Base-by-base conservation (phyloP, 225 moss, liverwort and hornwort genomes). In the Physcomitrellopsis africana region DNA sequence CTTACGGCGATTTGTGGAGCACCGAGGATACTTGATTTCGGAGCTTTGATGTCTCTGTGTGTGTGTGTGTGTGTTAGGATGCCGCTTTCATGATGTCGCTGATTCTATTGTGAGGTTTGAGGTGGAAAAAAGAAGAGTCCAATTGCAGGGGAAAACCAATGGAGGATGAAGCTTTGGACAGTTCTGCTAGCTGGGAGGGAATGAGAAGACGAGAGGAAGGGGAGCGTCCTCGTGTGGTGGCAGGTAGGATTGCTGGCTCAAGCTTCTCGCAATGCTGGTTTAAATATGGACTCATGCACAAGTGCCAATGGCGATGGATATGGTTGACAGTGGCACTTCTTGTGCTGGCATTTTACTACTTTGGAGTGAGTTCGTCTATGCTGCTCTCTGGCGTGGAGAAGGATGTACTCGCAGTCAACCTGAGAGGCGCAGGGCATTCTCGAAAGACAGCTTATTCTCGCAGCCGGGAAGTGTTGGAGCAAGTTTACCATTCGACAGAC, bases 401-500 rank as follows among this genome's bases (percentile, higher is more conserved):
- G 17, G 60, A 65, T 45, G 61, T 67, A 56, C 61, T 79, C 1
- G 6, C 73, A 19, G 29, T 27, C 6, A 16, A 63, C 9, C 46
- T 51, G 14, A 17, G 65, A 19, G 54, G 45, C 13, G 77, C 46
- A 29, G 47, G 59, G 67, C 48, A 63, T 46, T 43, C 74, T 63
- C 71, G 62, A 71, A 52, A 32, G 44, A 81, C 54, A 54, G 46
- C 56, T 60, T 60, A 47, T 20, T 45, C 81, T 15, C 70, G 8
- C 15, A 53, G 27, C 37, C 65, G 64, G 19, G 62, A 68, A 53
- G n/a, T 79, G 67, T 48, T 79, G 77, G 79, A 84, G 81, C 79
- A 84, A 26, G 81, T 84, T 10, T 89, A 89, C 65, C 96, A 92
- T 74, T 94, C 96, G 9, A 85, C 87, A 13, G 78, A 79, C 62